A percentile compares a stretch with the other conserved stretches of the same genome.
Evolutionary conservation across 2,329 filamentous ascomycete species (phyloP).

Genomic region (Botrytis elliptica): DNA sequence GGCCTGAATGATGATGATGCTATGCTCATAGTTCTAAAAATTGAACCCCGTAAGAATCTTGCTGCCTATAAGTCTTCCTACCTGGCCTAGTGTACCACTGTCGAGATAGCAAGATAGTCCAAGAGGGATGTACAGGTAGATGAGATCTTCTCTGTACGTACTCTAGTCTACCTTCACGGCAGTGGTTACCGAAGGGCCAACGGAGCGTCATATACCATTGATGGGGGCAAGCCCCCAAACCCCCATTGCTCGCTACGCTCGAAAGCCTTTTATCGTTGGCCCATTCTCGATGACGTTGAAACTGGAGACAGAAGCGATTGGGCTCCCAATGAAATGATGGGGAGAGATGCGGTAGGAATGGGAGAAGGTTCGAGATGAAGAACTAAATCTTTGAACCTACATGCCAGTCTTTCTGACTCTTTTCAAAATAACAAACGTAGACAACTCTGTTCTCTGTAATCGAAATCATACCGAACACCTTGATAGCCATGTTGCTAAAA

Average conservation of each 20-base stretch:
- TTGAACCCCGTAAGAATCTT: not conserved
- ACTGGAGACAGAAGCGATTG: not conserved
- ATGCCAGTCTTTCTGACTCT: not conserved
- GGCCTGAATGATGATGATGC: not conserved
- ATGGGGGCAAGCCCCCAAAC: not conserved
- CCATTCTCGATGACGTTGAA: not conserved
- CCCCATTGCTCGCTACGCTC: not conserved
- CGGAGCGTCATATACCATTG: not conserved
- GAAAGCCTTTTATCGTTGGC: not conserved
- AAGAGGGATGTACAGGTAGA: not conserved
- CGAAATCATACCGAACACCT: not conserved
- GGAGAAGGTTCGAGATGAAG: not conserved
- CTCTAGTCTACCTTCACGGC: not conserved
- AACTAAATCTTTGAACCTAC: not conserved
- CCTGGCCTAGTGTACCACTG: not conserved
- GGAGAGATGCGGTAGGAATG: not conserved
- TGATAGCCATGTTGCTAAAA: not conserved
- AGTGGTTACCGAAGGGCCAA: not conserved
- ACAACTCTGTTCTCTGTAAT: not conserved
- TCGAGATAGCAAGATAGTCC: not conserved
- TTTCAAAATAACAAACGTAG: not conserved
- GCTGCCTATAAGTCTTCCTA: not conserved
- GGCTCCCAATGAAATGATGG: not conserved
- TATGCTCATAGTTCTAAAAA: not conserved
- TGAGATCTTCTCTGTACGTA: not conserved